Percentiles rank a stretch among this genome's conserved stretches.
Conservation (phyloP, 1,139 yeast species). For the Magnusiomyces suaveolens region DNA sequence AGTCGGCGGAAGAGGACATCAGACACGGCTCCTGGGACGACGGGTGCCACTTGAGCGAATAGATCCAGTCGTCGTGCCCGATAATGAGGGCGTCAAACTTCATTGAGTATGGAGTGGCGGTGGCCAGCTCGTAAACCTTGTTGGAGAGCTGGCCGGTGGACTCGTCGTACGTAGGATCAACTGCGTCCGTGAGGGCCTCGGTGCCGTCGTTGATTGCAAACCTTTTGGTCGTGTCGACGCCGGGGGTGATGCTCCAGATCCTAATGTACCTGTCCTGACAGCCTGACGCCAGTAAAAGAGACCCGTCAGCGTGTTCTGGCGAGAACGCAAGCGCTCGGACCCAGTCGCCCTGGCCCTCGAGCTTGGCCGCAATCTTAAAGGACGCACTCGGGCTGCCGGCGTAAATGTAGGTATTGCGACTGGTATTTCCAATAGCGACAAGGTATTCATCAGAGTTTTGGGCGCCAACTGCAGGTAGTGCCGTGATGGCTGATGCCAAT, state of each 20-base stretch:
- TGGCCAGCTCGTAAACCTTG: slow-evolving; percentile 23
- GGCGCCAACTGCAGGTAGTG: slow-evolving; percentile 5
- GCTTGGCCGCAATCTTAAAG: slow-evolving; percentile 40
- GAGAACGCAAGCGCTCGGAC: slow-evolving; percentile 62
- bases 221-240: slow-evolving; percentile 32
- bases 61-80: slow-evolving; percentile 99
- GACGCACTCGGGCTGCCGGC: slow-evolving; percentile 21
- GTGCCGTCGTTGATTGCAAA: slow-evolving; percentile 8
- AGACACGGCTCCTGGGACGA: slow-evolving; percentile 41
- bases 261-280: slow-evolving; percentile 86
- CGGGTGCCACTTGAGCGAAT: slow-evolving; percentile 76
- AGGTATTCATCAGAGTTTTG: slow-evolving; percentile 27
- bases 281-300: slow-evolving; percentile 64
- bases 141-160: slow-evolving; percentile 18
- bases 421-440: slow-evolving; percentile 74
- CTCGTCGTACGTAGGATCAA: slow-evolving; percentile 16
- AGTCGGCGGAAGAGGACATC: slow-evolving; percentile 85
- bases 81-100: slow-evolving; percentile 85
- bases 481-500: slow-evolving; percentile 41
- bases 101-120: slow-evolving; percentile 40
- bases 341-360: slow-evolving; percentile 94
- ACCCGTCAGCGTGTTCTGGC: slow-evolving; percentile 33
- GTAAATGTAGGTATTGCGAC: slow-evolving; percentile 46
- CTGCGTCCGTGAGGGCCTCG: slow-evolving; percentile 11
- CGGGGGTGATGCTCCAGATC: slow-evolving; percentile 63